phyloP scores from a whole-genome alignment of 345 rosid species.

The Rhodomyrtus tomentosa region DNA sequence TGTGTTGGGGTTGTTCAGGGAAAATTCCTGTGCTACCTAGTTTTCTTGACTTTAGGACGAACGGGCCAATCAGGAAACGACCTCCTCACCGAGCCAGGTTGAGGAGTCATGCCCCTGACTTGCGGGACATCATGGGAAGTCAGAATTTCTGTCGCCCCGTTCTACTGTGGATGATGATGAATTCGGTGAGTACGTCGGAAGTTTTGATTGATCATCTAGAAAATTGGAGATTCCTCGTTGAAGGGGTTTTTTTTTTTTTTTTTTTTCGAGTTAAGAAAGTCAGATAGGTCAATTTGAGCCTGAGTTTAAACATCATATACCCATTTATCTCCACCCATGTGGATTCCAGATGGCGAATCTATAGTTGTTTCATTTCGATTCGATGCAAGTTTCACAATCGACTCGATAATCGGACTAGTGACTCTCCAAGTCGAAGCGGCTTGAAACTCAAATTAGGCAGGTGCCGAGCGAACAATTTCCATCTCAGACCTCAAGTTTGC shows the following conservation, averaged over 20 bases:
- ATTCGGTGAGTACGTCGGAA: neutral
- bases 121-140: neutral
- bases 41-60: neutral
- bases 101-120: neutral
- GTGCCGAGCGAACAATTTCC: neutral
- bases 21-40: neutral
- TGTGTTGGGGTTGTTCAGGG: neutral
- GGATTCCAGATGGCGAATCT: neutral
- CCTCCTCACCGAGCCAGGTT: neutral
- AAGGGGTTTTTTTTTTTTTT: neutral
- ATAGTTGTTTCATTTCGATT: neutral
- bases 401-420: neutral
- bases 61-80: neutral
- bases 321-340: neutral
- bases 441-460: accelerated
- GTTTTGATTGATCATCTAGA: neutral
- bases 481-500: neutral
- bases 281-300: accelerated
- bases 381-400: neutral
- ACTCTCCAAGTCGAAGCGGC: neutral
- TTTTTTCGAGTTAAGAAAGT: neutral
- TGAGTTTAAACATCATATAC: accelerated
- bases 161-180: neutral
- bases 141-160: no score
- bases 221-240: neutral